Evolutionary conservation across 225 moss, liverwort and hornwort genomes (phyloP), one percentile per base, ranked within the genome.

Genomic region (Marchantia polymorpha): DNA sequence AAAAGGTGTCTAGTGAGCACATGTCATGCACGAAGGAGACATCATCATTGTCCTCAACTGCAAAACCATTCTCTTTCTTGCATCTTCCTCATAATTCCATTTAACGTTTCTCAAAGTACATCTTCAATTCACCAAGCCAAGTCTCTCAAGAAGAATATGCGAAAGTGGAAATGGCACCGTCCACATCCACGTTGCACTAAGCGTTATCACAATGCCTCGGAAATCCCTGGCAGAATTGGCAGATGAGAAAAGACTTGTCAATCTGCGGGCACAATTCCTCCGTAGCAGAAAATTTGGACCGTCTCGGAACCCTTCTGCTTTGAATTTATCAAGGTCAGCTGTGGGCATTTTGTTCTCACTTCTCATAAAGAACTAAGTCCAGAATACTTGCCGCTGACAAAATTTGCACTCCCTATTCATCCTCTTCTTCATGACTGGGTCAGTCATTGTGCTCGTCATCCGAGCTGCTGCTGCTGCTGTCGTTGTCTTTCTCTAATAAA

Each of bases 401-500:
- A 73, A 26, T 52, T 73, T 27, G 10, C 23, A 53, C 25, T 0
- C 27, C n/a, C 52, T 52, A 53, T 0, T 7, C 51, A 72, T 14
- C 25, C 12, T 73, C 56, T 52, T 53, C 25, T 13, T 31, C 14
- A 47, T 48, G 20, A 71, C 77, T 46, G 46, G 0, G 22, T 84
- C 65, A 84, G 73, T 82, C 76, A 63, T 27, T 84, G 27, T 85
- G 65, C 0, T 74, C 83, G 25, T 55, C 64, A 10, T 79, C 76
- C 9, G 69, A 84, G 46, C 68, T 86, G 22, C 84, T 85, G 60
- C 92, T 90, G 64, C 70, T 86, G 27, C 82, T 84, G 17, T 83
- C 85, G 47, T 93, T 90, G 22, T 73, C 82, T 80, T 93, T 92
- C 60, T 91, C 91, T 81, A 87, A 83, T 52, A 91, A 86, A 51